phyloP scores from a whole-genome alignment of 768 basidiomycete species.

The Trametes coccinea region DNA sequence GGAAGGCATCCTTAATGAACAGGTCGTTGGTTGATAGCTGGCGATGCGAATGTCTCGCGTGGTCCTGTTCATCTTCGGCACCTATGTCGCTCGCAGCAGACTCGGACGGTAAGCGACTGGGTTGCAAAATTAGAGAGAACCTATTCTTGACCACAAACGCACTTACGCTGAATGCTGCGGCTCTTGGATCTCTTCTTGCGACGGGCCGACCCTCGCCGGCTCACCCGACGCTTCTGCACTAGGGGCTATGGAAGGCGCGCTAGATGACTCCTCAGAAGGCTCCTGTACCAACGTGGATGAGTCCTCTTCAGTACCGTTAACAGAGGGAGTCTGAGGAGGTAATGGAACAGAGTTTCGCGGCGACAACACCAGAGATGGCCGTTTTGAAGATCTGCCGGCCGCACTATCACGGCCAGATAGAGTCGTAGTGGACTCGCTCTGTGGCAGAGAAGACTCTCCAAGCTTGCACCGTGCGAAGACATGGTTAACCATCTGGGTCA shows the following conservation, averaged over 20 bases:
- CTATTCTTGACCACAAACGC: background rate
- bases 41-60: conserved; percentile 24
- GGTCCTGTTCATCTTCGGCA: conserved; percentile 21
- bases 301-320: conserved; percentile 17
- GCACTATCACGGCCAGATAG: conserved; percentile 17
- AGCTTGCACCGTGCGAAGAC: conserved; percentile 82
- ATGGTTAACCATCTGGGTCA: conserved; percentile 98
- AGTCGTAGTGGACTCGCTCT: conserved; percentile 25
- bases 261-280: background rate
- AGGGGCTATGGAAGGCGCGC: background rate
- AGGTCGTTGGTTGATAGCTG: conserved; percentile 79
- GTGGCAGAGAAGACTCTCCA: conserved; percentile 14
- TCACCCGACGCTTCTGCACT: conserved; percentile 11
- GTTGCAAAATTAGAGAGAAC: background rate
- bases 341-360: conserved; percentile 19
- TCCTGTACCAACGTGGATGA: conserved; percentile 17
- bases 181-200: conserved; percentile 1
- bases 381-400: conserved; percentile 9
- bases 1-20: conserved; percentile 96
- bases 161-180: conserved; percentile 21
- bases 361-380: conserved; percentile 20
- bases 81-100: conserved; percentile 21
- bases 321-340: conserved; percentile 16
- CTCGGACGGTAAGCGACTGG: conserved; percentile 22
- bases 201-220: background rate